Evolutionary conservation across 345 rosid genomes (phyloP).

Genomic region (Lenwebbia sp.): DNA sequence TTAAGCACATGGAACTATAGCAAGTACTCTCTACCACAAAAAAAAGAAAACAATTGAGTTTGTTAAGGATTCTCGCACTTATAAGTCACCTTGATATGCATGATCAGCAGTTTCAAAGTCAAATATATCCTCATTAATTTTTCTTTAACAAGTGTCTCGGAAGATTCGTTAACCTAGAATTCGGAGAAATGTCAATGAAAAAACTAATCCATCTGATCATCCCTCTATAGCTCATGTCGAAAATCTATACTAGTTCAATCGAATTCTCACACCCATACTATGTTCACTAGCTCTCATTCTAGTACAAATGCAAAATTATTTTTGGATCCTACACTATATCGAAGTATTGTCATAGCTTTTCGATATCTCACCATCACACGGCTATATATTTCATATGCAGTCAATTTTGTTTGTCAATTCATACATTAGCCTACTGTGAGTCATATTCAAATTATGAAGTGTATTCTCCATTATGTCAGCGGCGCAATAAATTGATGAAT

Average conservation of each 20-base stretch:
- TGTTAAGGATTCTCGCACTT: not conserved
- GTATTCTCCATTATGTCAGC: not conserved
- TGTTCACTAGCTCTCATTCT: not conserved
- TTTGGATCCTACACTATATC: not conserved
- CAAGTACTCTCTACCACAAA: not conserved
- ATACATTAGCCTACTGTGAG: not conserved
- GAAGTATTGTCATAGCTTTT: not conserved
- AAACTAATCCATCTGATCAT: not conserved
- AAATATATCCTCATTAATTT: not conserved
- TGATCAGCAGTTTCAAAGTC: fast-evolving
- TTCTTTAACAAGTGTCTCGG: not conserved
- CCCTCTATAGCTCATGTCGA: not conserved
- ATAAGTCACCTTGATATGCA: fast-evolving
- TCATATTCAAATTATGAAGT: not conserved
- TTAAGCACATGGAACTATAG: not conserved
- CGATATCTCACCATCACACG: not conserved
- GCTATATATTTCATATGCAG: not conserved
- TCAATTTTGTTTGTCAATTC: not conserved
- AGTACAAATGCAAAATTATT: not conserved
- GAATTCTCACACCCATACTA: not conserved
- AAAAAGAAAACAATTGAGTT: not conserved
- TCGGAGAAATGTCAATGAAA: not conserved
- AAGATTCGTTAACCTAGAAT: not conserved
- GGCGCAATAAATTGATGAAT: not conserved
- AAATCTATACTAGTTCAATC: not conserved